Evolutionary conservation across 495 filamentous ascomycete genomes (phyloP).

Genomic region (Pseudoneurospora amorphoporcata): DNA sequence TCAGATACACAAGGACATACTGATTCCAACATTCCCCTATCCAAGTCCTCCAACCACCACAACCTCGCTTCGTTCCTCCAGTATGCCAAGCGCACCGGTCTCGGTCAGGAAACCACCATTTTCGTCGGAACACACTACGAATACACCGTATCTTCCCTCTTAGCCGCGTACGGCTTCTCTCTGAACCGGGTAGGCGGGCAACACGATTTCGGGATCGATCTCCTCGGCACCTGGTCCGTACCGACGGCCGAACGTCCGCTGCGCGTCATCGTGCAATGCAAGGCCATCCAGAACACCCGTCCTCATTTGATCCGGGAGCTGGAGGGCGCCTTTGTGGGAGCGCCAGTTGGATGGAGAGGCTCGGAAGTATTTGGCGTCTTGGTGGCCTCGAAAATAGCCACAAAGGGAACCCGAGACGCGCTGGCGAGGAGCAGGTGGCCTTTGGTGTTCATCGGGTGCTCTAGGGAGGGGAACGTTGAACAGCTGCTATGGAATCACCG

Average conservation of each 20-base stretch:
- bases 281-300: conserved; percentile 47
- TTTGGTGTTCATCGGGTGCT: conserved; percentile 47
- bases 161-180: conserved; percentile 52
- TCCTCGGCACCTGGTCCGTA: conserved; percentile 69
- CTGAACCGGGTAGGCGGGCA: conserved; percentile 64
- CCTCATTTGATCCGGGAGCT: conserved; percentile 72
- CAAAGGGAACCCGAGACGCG: conserved; percentile 51
- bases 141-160: conserved; percentile 59
- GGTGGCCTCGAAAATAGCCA: conserved; percentile 38
- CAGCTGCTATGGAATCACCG: conserved; percentile 63
- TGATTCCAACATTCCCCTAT: conserved; percentile 12
- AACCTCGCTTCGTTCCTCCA: conserved; percentile 60
- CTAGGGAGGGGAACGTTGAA: conserved; percentile 37
- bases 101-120: conserved; percentile 39
- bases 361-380: conserved; percentile 52
- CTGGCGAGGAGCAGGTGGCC: conserved; percentile 56
- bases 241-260: conserved; percentile 31
- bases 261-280: conserved; percentile 73
- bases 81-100: conserved; percentile 50
- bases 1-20: background rate
- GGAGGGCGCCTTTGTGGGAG: conserved; percentile 65
- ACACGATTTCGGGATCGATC: conserved; percentile 73
- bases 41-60: conserved; percentile 47
- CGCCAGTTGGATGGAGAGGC: conserved; percentile 57
- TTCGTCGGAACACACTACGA: conserved; percentile 59